Evolutionary conservation across 2,329 filamentous ascomycete species (phyloP).

Genomic region (Colletotrichum coccodes): DNA sequence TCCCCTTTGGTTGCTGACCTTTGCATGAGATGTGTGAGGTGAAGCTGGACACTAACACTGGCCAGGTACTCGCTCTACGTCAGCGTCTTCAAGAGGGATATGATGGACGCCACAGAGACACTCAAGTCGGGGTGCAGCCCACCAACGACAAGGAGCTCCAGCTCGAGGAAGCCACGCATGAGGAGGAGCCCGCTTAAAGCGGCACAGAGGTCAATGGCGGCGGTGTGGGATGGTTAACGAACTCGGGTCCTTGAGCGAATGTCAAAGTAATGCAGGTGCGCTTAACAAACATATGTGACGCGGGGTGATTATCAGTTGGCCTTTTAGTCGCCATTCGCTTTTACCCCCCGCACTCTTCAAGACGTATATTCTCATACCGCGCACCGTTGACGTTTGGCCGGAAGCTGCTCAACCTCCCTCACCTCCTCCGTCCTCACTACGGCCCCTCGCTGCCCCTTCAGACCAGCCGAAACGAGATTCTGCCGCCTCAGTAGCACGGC

Average conservation of each 20-base stretch:
- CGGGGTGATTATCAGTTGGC: background rate
- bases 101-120: no score
- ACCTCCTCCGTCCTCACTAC: background rate
- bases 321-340: no score
- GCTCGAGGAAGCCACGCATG: background rate
- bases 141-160: background rate
- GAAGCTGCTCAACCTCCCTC: background rate
- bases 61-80: slow-evolving; percentile 1
- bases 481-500: background rate
- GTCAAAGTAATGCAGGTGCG: no score
- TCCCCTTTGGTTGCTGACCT: no score
- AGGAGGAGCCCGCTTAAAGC: no score
- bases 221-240: no score
- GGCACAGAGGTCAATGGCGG: no score
- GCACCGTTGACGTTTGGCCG: background rate
- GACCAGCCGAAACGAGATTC: background rate
- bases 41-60: background rate
- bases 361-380: background rate
- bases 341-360: no score
- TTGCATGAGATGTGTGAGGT: no score
- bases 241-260: no score
- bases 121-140: no score
- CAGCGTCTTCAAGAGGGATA: slow-evolving; percentile 2
- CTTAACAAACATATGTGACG: no score
- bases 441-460: background rate